Evolutionary conservation across 106 monocot genomes (phyloP).

Genomic region (Platanthera guangdongensis): DNA sequence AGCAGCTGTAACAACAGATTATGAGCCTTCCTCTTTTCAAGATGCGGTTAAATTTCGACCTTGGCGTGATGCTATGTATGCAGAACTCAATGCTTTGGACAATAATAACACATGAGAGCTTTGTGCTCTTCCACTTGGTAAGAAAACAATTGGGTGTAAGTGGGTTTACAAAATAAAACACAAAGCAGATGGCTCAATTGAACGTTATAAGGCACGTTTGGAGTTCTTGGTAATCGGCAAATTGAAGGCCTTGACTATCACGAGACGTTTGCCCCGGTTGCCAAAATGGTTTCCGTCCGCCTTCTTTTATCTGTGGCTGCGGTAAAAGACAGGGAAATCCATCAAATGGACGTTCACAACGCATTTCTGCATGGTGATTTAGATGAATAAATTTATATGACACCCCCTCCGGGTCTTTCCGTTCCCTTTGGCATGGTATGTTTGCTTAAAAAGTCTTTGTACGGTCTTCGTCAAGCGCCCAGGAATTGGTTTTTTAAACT

Average conservation of each 20-base stretch:
- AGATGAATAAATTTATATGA: slow-evolving; percentile 6
- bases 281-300: too few species aligned
- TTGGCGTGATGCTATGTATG: not conserved
- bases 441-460: not conserved
- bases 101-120: not conserved
- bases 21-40: not conserved
- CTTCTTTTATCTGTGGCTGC: not conserved
- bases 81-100: not conserved
- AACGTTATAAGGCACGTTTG: not conserved
- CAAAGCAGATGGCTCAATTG: not conserved
- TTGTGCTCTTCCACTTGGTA: not conserved
- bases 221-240: slow-evolving; percentile 2
- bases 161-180: too few species aligned
- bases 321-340: not conserved
- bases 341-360: not conserved
- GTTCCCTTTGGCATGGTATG: not conserved
- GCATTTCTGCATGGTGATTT: too few species aligned
- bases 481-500: slow-evolving; percentile 8
- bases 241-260: not conserved
- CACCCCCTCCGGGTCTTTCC: not conserved
- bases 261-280: too few species aligned
- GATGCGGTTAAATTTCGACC: not conserved
- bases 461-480: slow-evolving; percentile 2
- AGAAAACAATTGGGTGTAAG: not conserved
- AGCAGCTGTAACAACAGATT: not conserved